These are phyloP conservation scores for Canavalia ensiformis DNA, from an alignment of 306 rosid species.

Conservation along the genomic window DNA sequence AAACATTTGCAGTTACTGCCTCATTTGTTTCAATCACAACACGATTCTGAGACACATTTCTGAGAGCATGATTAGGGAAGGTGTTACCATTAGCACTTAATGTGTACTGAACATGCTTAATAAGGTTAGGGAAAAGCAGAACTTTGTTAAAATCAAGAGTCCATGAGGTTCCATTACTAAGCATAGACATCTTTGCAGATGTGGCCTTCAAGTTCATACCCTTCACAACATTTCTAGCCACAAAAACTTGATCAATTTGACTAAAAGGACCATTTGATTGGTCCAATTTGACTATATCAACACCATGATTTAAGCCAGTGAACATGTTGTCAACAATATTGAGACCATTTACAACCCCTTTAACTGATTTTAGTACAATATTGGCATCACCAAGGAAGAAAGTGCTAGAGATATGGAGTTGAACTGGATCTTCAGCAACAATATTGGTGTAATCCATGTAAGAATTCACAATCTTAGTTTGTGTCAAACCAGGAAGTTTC, in stretches of 20 bases:
- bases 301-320: conserved; percentile 64
- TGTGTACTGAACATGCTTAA: conserved; percentile 75
- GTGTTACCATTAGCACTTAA: conserved; percentile 43
- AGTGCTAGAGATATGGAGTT: conserved; percentile 71
- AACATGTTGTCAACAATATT: conserved; percentile 90
- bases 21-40: conserved; percentile 68
- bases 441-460: conserved; percentile 88
- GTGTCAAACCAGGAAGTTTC: conserved; percentile 72
- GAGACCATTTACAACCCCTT: conserved; percentile 71
- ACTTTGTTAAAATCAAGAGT: conserved; percentile 62
- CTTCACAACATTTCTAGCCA: conserved; percentile 76
- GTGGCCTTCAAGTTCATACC: conserved; percentile 85
- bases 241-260: conserved; percentile 66
- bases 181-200: conserved; percentile 51
- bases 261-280: conserved; percentile 63
- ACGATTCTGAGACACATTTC: conserved; percentile 69
- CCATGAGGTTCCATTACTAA: conserved; percentile 79
- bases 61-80: conserved; percentile 70
- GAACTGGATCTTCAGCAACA: conserved; percentile 90
- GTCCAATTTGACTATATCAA: conserved; percentile 74
- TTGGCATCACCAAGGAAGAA: conserved; percentile 91
- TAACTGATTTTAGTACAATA: conserved; percentile 72
- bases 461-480: conserved; percentile 81
- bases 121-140: conserved; percentile 74
- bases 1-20: conserved; percentile 57